Conservation (phyloP, 176 grass and related monocot genomes). For the Metroxylon sagu region DNA sequence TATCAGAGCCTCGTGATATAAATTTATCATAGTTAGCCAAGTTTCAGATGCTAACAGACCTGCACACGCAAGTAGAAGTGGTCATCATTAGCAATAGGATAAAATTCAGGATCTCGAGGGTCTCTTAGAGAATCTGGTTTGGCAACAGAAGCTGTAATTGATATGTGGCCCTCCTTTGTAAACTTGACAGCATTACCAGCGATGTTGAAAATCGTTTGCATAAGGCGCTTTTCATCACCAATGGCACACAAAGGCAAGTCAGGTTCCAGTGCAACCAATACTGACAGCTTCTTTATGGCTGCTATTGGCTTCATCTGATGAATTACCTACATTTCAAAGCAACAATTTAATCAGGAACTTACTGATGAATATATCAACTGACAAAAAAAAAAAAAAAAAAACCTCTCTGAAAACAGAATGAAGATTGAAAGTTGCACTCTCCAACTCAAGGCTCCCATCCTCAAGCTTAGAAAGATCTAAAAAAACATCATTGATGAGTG, state of each 20-base stretch:
- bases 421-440: no score
- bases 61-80: conserved; percentile 73
- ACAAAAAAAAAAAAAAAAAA: not conserved
- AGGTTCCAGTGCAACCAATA: conserved; percentile 3
- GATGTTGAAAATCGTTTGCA: conserved; percentile 14
- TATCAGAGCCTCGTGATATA: no score
- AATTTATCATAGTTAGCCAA: no score
- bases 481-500: no score
- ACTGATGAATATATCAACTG: not conserved
- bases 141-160: conserved; percentile 14
- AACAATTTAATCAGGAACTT: not conserved
- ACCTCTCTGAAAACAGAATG: no score
- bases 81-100: conserved; percentile 19
- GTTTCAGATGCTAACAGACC: conserved; percentile 29
- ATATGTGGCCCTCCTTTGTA: conserved; percentile 23
- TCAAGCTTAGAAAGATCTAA: no score
- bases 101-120: conserved; percentile 13
- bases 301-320: conserved; percentile 22
- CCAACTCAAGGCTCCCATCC: no score
- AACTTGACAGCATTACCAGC: conserved; percentile 22
- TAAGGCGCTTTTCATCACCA: conserved; percentile 21
- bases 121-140: conserved; percentile 9
- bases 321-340: not conserved
- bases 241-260: conserved; percentile 13
- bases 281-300: conserved; percentile 6